Evolutionary conservation across 768 basidiomycete species (phyloP).

Genomic region (Pleurotus sapidus): DNA sequence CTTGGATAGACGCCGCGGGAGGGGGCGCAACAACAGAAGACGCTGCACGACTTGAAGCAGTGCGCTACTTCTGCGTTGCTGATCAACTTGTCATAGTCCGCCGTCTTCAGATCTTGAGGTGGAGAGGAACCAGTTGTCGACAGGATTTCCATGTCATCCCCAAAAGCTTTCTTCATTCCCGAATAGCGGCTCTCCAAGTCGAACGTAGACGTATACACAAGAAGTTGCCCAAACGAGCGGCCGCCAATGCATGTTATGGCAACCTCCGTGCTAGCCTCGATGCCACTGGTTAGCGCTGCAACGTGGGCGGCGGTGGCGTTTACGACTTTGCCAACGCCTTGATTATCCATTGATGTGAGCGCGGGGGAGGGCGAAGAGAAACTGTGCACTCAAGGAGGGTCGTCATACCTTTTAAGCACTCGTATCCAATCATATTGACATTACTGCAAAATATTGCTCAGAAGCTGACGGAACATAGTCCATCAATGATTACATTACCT

Average conservation of each 20-base stretch:
- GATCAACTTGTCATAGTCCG: constrained; percentile 1
- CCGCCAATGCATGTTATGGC: constrained; percentile 1
- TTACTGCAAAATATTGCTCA: no score
- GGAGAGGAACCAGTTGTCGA: not conserved
- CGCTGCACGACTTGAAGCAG: constrained; percentile 2
- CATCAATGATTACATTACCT: no score
- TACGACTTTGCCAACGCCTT: not conserved
- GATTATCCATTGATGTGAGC: not conserved
- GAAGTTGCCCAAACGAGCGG: not conserved
- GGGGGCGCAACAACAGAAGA: not conserved
- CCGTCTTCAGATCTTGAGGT: not conserved
- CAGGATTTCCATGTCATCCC: constrained; percentile 5
- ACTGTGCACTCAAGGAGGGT: no score
- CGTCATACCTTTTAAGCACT: no score
- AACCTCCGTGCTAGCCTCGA: constrained; percentile 6
- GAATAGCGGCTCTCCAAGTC: constrained; percentile 1
- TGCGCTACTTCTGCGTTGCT: constrained; percentile 1
- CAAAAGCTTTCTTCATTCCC: constrained; percentile 6
- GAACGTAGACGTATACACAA: not conserved
- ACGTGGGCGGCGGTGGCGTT: constrained; percentile 3
- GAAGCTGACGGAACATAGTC: no score
- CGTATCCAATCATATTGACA: no score
- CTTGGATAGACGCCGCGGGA: not conserved
- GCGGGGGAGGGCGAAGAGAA: no score
- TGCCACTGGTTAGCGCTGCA: constrained; percentile 4